These are phyloP conservation scores for Angomonas desouzai DNA, from an alignment of 208 protist species.

Conservation along the genomic window DNA sequence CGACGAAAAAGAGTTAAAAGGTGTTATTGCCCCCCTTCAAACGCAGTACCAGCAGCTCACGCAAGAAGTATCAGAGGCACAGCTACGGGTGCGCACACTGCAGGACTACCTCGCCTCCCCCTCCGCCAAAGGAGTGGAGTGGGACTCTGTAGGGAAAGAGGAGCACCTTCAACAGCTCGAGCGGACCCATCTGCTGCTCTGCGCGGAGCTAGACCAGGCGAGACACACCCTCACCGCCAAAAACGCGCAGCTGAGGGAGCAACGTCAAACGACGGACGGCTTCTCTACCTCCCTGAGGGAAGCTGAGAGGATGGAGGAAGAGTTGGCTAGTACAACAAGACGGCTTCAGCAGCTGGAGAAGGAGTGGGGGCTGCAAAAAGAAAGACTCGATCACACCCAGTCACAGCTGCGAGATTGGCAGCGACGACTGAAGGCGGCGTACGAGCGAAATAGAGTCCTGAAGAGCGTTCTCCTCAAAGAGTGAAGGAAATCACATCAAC, in stretches of 20 bases:
- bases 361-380: too few species aligned
- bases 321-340: not conserved
- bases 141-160: too few species aligned
- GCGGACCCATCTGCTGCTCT: not conserved
- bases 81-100: slow-evolving; percentile 6
- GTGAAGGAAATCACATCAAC: slow-evolving; percentile 14
- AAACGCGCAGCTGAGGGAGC: not conserved
- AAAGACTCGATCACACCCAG: not conserved
- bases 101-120: slow-evolving; percentile 10
- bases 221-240: not conserved
- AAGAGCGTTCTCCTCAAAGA: slow-evolving; percentile 6
- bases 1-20: not conserved
- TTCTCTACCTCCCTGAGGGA: not conserved
- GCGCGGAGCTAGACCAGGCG: not conserved
- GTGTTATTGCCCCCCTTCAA: not conserved
- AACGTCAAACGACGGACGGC: not conserved
- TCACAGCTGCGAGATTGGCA: not conserved
- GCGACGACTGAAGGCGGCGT: not conserved
- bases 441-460: not conserved
- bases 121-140: not conserved
- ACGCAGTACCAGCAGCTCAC: not conserved
- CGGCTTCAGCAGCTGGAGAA: not conserved
- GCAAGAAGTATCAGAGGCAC: slow-evolving; percentile 5
- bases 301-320: not conserved
- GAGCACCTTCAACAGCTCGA: not conserved